Percentiles rank a stretch among this genome's conserved stretches.
Conservation (phyloP, 805 yeast genomes). For the Yamadazyma akitaensis region DNA sequence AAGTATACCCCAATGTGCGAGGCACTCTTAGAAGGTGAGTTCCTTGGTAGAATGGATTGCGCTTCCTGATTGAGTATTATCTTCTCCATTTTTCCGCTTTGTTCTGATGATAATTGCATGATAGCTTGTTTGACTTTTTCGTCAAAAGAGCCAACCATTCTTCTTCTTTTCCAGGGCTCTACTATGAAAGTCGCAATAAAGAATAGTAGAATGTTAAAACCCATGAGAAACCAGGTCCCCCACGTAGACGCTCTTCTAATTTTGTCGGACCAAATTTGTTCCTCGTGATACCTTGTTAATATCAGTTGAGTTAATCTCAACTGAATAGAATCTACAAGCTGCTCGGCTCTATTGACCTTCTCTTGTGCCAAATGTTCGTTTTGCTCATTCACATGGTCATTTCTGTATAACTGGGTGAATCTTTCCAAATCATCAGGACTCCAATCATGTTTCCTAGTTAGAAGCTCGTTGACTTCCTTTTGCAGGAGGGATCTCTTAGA, state of each 20-base stretch:
- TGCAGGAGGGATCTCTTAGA: conserved; percentile 67
- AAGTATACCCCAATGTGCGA: neutral
- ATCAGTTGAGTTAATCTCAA: conserved; percentile 71
- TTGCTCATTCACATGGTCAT: conserved; percentile 72
- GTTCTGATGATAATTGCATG: conserved; percentile 15
- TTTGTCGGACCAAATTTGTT: conserved; percentile 97
- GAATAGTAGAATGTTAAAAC: conserved; percentile 74
- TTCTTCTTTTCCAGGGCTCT: conserved; percentile 91
- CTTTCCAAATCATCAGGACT: conserved; percentile 70
- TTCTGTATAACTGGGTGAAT: conserved; percentile 76
- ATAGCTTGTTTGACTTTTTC: conserved; percentile 57
- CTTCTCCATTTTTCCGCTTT: conserved; percentile 10
- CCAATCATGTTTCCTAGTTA: conserved; percentile 87
- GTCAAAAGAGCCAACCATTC: conserved; percentile 81
- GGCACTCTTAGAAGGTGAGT: neutral
- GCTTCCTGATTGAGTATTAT: conserved; percentile 7
- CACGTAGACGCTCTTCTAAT: conserved; percentile 92
- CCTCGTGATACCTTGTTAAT: conserved; percentile 88
- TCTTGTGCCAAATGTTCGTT: conserved; percentile 51
- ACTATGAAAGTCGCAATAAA: conserved; percentile 78
- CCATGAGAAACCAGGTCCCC: conserved; percentile 93
- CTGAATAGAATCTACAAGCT: conserved; percentile 64
- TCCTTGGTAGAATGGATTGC: neutral
- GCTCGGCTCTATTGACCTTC: conserved; percentile 53
- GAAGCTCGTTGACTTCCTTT: conserved; percentile 77